These are phyloP conservation scores for Claviceps quebecensis DNA, from an alignment of 2,329 filamentous ascomycete species.

Conservation along the genomic window DNA sequence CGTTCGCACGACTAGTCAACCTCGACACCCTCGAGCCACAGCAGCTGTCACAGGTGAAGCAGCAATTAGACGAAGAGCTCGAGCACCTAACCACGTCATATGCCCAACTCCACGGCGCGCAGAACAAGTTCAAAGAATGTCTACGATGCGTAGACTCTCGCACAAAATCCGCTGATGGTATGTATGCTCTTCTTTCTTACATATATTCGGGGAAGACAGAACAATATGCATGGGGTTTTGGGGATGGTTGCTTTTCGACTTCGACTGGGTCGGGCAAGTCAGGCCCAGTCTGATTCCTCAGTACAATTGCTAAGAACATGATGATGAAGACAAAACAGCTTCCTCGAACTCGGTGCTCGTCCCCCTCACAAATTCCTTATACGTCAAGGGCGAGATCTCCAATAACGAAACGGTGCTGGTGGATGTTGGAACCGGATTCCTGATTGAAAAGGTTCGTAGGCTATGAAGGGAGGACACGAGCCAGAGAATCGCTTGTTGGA, in stretches of 20 bases:
- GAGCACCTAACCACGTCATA: slow-evolving; percentile 88
- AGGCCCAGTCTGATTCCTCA: neutral
- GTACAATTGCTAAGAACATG: neutral
- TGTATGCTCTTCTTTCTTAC: slow-evolving; percentile 10
- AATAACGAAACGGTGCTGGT: slow-evolving; percentile 69
- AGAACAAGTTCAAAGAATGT: slow-evolving; percentile 86
- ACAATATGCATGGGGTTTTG: no score
- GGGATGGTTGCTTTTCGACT: neutral
- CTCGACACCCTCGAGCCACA: slow-evolving; percentile 66
- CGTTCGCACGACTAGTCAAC: slow-evolving; percentile 29
- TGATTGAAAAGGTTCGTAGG: slow-evolving; percentile 66
- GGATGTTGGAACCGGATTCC: slow-evolving; percentile 87
- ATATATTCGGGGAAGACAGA: no score
- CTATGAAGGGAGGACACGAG: no score
- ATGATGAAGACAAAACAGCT: slow-evolving; percentile 3
- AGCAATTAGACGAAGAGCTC: slow-evolving; percentile 90
- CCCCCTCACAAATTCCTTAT: slow-evolving; percentile 88
- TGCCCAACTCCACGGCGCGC: slow-evolving; percentile 75
- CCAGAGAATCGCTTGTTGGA: neutral
- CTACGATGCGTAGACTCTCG: slow-evolving; percentile 54
- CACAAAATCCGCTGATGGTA: slow-evolving; percentile 18
- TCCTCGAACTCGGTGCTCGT: slow-evolving; percentile 55
- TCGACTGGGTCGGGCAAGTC: neutral
- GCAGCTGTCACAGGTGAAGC: slow-evolving; percentile 84
- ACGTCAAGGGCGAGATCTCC: slow-evolving; percentile 72